Evolutionary conservation across 2,329 filamentous ascomycete species (phyloP), one percentile per base, ranked within the genome.

Genomic region (Apiospora phragmitis): DNA sequence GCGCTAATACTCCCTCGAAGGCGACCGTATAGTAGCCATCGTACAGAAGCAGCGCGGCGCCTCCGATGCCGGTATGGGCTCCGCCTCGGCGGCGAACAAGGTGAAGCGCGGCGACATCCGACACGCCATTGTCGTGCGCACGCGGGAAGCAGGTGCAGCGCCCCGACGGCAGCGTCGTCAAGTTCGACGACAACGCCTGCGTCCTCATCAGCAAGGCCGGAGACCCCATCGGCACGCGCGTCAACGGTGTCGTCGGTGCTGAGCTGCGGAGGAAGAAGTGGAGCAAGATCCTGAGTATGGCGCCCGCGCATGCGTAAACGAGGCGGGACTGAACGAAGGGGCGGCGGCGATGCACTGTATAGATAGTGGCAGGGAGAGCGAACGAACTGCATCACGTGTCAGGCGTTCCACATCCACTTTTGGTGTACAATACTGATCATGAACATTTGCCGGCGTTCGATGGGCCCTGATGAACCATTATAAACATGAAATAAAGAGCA

Each of bases 141-240:
- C 95, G 47, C 90, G 86, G 86, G 77, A 97, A 98, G 85, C 92
- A 95, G 83, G 89, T 93, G 72, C 93, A 96, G 82, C 89, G 96
- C 73, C 90, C 90, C 42, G 96, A 99, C 84, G 96, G 96, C 68
- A 95, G 92, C 79, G 91, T 96, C 65, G 92, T 99, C 75, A 91
- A 91, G 76, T 99, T 99, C 81, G 96, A 97, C 83, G 96, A 99
- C 84, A 99, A 99, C 83, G 96, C 96, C 66, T 99, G 96, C 81
- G 96, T 99, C 65, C 86, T 99, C 76, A 93, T 99, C 82, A 98
- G 97, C 85, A 99, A 98, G 88, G 89, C 94, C 12, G 97, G 96
- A 59, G 96, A 99, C 81, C 96, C 96, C 32, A 94, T 99, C 76
- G 96, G 96, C 68, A 94, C 93, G 21, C 92, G 96, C 80, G 89